Conservation (phyloP, 1,139 yeast genomes). For the Sugiyamaella pinicola region DNA sequence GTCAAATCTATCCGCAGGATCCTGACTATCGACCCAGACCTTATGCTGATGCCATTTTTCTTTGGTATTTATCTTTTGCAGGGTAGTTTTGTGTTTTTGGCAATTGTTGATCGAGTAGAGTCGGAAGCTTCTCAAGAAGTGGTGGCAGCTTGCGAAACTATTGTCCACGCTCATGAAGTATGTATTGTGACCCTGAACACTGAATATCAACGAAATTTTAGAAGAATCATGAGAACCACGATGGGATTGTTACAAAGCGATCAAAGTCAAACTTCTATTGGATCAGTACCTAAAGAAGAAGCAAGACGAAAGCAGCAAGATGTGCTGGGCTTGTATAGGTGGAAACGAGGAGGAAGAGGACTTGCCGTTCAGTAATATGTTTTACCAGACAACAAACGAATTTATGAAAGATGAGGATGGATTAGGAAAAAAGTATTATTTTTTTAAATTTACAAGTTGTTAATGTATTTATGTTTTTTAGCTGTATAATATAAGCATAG, state of each 20-base stretch:
- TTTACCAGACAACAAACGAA: not conserved
- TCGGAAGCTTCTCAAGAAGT: constrained; percentile 39
- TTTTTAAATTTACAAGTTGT: not conserved
- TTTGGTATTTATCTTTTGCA: constrained; percentile 40
- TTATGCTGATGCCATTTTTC: constrained; percentile 41
- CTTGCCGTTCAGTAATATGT: constrained; percentile 31
- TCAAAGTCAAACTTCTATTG: constrained; percentile 26
- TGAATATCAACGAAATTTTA: constrained; percentile 40
- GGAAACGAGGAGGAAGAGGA: constrained; percentile 38
- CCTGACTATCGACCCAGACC: constrained; percentile 38
- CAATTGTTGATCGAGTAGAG: constrained; percentile 37
- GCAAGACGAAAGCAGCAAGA: constrained; percentile 37
- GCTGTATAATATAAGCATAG: constrained; percentile 15
- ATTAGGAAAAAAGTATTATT: too few species aligned
- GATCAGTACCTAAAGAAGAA: constrained; percentile 30
- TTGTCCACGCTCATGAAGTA: constrained; percentile 42
- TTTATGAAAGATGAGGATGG: constrained; percentile 4
- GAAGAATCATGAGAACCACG: constrained; percentile 38
- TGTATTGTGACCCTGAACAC: constrained; percentile 41
- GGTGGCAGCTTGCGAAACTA: constrained; percentile 39
- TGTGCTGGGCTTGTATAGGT: constrained; percentile 36
- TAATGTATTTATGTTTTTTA: constrained; percentile 5
- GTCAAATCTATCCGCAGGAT: constrained; percentile 37
- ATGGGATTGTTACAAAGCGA: constrained; percentile 25
- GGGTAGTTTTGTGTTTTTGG: constrained; percentile 37